Conservation (phyloP, 192 early-diverging fungal genomes). For the Allomyces arbusculus region DNA sequence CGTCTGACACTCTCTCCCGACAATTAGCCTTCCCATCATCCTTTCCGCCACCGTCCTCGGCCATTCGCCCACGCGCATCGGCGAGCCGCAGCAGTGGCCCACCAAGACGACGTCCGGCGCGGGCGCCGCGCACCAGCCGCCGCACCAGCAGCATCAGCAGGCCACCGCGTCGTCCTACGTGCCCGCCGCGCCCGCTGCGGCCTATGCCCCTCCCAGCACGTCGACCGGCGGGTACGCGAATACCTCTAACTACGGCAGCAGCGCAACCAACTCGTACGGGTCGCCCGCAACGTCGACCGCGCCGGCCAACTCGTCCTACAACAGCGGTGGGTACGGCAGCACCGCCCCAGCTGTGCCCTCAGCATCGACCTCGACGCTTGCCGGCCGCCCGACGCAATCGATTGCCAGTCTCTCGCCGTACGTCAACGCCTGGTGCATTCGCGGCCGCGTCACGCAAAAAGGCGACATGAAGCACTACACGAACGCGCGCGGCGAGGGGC, state of each 20-base stretch:
- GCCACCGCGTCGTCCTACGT: too few species aligned
- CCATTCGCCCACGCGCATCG: not conserved
- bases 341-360: not conserved
- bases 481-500: slow-evolving; percentile 56
- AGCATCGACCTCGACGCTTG: not conserved
- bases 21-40: not conserved
- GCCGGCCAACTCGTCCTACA: not conserved
- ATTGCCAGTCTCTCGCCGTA: not conserved
- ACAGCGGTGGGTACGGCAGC: not conserved
- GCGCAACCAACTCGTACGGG: not conserved
- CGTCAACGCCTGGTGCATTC: slow-evolving; percentile 56
- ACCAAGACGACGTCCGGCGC: not conserved
- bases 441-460: slow-evolving; percentile 72
- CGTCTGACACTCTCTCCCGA: not conserved
- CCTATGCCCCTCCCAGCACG: too few species aligned
- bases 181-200: too few species aligned
- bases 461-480: slow-evolving; percentile 57
- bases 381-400: too few species aligned
- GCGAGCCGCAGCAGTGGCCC: not conserved
- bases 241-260: not conserved
- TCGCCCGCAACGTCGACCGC: not conserved
- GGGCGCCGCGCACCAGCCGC: too few species aligned
- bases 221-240: too few species aligned
- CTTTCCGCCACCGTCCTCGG: not conserved
- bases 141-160: too few species aligned